Conservation (phyloP, 164 flowering plant species). For the Vitis cinerea region DNA sequence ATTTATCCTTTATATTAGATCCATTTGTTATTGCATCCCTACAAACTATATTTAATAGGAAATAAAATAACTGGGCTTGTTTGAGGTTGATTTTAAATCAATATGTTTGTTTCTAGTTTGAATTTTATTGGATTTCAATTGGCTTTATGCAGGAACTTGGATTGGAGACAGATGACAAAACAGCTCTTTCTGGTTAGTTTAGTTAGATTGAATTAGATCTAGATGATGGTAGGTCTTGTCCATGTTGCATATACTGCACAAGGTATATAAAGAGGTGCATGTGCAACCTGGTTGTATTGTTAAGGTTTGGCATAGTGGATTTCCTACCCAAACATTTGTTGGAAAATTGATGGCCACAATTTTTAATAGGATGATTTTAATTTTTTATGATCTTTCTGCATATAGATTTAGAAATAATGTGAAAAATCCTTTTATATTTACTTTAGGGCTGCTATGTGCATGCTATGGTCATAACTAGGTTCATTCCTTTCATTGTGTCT, state of each 20-base stretch:
- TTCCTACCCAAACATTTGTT: no score
- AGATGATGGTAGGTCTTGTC: not conserved
- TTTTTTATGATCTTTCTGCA: not conserved
- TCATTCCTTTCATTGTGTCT: not conserved
- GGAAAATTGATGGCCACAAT: no score
- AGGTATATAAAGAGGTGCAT: not conserved
- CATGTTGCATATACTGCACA: not conserved
- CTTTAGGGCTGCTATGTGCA: no score
- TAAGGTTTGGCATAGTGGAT: not conserved
- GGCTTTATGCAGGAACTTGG: conserved; percentile 80
- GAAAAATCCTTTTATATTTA: no score
- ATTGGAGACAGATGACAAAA: conserved; percentile 96
- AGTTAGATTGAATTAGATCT: not conserved
- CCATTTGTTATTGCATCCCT: not conserved
- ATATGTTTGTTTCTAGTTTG: not conserved
- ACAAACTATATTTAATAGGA: no score
- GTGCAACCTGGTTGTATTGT: not conserved
- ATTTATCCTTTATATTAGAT: not conserved
- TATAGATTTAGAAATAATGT: no score
- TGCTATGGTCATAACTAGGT: no score
- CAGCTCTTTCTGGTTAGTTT: conserved; percentile 90
- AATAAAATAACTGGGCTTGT: not conserved
- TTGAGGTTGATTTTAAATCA: not conserved
- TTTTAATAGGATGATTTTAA: no score
- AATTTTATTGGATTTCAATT: conserved; percentile 5